Percentiles rank a stretch among this genome's conserved stretches.
phyloP scores from a whole-genome alignment of 805 yeast species.

The Lachancea thermotolerans region DNA sequence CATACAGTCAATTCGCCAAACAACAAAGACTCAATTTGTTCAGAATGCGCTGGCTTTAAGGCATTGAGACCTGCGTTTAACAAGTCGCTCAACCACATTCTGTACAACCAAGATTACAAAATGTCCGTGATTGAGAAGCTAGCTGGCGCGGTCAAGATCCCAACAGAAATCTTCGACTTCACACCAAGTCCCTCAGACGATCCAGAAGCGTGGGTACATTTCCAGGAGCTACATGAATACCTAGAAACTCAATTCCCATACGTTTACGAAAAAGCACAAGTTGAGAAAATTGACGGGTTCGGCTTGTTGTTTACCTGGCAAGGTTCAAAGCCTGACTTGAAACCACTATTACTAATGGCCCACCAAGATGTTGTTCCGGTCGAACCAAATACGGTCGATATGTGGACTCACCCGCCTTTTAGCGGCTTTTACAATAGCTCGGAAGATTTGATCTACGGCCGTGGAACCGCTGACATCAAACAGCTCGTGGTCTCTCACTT shows the following conservation, averaged over 20 bases:
- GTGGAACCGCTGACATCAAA: conserved; percentile 63
- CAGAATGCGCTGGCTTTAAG: conserved; percentile 5
- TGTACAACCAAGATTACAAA: conserved; percentile 10
- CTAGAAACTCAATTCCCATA: conserved; percentile 45
- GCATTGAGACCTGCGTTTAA: conserved; percentile 8
- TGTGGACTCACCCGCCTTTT: conserved; percentile 59
- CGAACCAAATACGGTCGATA: conserved; percentile 41
- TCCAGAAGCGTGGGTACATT: conserved; percentile 9
- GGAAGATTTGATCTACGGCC: conserved; percentile 44
- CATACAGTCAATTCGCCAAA: neutral
- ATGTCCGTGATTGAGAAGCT: conserved; percentile 26
- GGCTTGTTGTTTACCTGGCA: conserved; percentile 52
- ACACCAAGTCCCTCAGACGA: conserved; percentile 14
- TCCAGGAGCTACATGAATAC: conserved; percentile 39
- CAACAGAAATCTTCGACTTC: conserved; percentile 51
- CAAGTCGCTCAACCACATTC: conserved; percentile 9
- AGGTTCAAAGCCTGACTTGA: conserved; percentile 25
- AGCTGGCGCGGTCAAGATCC: conserved; percentile 48
- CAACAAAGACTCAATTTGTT: neutral
- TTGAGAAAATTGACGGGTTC: conserved; percentile 46
- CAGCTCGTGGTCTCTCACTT: conserved; percentile 50
- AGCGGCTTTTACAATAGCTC: conserved; percentile 51
- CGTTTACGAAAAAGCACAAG: conserved; percentile 36
- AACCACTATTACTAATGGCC: conserved; percentile 58
- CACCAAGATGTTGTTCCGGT: conserved; percentile 74